These are phyloP conservation scores for Fusarium caatingaense DNA, from an alignment of 2,329 filamentous ascomycete species.

Conservation along the genomic window DNA sequence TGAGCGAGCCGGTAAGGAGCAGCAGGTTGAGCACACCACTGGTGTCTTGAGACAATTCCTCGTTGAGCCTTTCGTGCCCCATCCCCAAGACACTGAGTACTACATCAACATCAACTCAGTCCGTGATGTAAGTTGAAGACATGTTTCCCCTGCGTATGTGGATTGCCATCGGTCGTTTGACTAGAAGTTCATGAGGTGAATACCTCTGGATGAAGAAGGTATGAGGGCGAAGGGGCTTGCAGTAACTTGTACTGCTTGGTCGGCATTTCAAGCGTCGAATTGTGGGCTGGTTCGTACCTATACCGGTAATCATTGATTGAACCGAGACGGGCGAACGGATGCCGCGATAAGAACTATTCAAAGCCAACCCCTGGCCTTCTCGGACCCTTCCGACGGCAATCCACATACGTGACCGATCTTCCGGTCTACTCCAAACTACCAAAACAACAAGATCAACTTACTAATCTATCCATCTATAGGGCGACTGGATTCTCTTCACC, in stretches of 20 bases:
- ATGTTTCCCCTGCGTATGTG: constrained; percentile 41
- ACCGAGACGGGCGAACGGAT: constrained; percentile 55
- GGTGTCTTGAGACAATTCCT: constrained; percentile 94
- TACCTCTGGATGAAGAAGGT: neutral
- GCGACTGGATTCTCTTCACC: constrained; percentile 99
- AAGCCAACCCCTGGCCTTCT: constrained; percentile 34
- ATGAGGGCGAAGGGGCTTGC: constrained; percentile 13
- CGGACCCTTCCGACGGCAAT: constrained; percentile 28
- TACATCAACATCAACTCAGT: constrained; percentile 99
- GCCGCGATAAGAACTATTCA: constrained; percentile 47
- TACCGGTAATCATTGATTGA: constrained; percentile 44
- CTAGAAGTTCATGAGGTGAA: neutral
- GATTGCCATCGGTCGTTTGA: constrained; percentile 5
- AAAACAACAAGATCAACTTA: constrained; percentile 5
- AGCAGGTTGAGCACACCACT: constrained; percentile 91
- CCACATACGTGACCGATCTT: constrained; percentile 15
- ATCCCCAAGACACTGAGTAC: constrained; percentile 95
- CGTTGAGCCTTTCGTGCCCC: constrained; percentile 97
- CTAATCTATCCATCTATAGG: constrained; percentile 65
- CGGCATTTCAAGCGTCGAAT: constrained; percentile 33
- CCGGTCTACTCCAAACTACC: constrained; percentile 12
- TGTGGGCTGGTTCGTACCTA: constrained; percentile 42
- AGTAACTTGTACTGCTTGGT: constrained; percentile 40
- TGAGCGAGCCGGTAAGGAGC: constrained; percentile 88
- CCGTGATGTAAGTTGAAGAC: constrained; percentile 84